These are phyloP conservation scores for Penicillium sp. DNA, from an alignment of 2,329 filamentous ascomycete species.

Conservation along the genomic window DNA sequence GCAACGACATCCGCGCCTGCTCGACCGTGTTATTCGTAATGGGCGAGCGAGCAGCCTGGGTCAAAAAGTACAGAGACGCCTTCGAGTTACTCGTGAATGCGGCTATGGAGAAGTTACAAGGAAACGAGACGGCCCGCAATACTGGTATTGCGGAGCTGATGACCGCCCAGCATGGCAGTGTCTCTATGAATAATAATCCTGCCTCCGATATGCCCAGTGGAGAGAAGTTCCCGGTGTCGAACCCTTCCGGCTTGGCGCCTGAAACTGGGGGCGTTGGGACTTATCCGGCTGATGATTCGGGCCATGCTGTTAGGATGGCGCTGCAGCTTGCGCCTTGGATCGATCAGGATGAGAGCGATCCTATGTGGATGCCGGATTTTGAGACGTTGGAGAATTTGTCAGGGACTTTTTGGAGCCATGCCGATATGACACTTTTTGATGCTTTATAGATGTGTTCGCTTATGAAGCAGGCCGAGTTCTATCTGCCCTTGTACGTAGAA, in stretches of 20 bases:
- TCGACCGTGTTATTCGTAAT: slow-evolving; percentile 53
- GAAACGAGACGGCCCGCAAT: slow-evolving; percentile 34
- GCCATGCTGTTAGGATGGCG: slow-evolving; percentile 40
- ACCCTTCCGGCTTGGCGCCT: slow-evolving; percentile 9
- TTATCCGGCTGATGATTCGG: slow-evolving; percentile 24
- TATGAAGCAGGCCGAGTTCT: too few species aligned
- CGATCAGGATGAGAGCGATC: slow-evolving; percentile 36
- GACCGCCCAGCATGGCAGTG: slow-evolving; percentile 34
- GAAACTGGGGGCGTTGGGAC: slow-evolving; percentile 6
- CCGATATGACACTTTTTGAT: slow-evolving; percentile 31
- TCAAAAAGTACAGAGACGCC: slow-evolving; percentile 50
- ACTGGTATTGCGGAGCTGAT: slow-evolving; percentile 43
- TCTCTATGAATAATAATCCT: slow-evolving; percentile 8
- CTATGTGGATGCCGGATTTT: slow-evolving; percentile 44
- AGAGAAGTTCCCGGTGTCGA: slow-evolving; percentile 15
- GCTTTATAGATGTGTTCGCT: neutral
- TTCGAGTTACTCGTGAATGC: slow-evolving; percentile 51
- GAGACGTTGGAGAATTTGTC: slow-evolving; percentile 35
- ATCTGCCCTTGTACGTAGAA: too few species aligned
- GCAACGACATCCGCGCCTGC: slow-evolving; percentile 52
- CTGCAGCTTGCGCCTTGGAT: slow-evolving; percentile 43
- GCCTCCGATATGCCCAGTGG: slow-evolving; percentile 16
- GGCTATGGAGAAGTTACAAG: slow-evolving; percentile 48
- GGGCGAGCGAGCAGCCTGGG: slow-evolving; percentile 51
- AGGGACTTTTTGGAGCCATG: slow-evolving; percentile 30